Conservation (phyloP, 2,329 filamentous ascomycete species). For the Epichloe festucae region DNA sequence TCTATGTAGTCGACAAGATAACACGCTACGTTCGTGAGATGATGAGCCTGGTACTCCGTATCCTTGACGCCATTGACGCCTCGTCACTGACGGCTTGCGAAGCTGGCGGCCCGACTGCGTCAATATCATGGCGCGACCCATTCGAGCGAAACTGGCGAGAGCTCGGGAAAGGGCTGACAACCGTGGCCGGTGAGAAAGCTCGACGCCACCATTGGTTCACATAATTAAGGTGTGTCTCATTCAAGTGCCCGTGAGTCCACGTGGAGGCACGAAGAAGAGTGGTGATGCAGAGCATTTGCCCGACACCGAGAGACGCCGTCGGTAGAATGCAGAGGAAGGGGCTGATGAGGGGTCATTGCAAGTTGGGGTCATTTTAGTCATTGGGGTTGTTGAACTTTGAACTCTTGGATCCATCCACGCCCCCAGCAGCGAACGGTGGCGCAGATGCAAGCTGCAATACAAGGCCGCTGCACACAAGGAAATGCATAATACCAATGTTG, state of each 20-base stretch:
- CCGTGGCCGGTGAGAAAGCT: constrained; percentile 1
- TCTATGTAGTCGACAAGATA: too few species aligned
- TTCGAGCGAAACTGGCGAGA: not conserved
- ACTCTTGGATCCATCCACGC: not conserved
- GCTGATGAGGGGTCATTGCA: not conserved
- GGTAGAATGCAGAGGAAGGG: not conserved
- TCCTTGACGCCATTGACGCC: too few species aligned
- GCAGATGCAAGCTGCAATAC: not conserved
- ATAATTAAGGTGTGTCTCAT: not conserved
- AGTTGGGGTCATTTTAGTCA: too few species aligned
- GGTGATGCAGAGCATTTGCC: not conserved
- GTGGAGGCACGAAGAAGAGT: constrained; percentile 1
- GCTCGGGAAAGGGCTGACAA: not conserved
- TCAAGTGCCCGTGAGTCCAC: not conserved
- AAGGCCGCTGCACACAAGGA: not conserved
- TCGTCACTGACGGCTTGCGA: too few species aligned
- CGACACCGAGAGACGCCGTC: not conserved
- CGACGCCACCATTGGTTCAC: constrained; percentile 1
- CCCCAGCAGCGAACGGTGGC: not conserved
- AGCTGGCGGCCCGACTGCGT: not conserved
- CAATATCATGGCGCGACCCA: not conserved
- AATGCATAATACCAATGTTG: not conserved
- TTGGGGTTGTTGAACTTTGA: too few species aligned
- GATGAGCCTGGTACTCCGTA: too few species aligned
- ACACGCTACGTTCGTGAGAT: too few species aligned